Evolutionary conservation across 2,329 filamentous ascomycete species (phyloP), one percentile per base, ranked within the genome.

Genomic region (Pseudogymnoascus sp.): DNA sequence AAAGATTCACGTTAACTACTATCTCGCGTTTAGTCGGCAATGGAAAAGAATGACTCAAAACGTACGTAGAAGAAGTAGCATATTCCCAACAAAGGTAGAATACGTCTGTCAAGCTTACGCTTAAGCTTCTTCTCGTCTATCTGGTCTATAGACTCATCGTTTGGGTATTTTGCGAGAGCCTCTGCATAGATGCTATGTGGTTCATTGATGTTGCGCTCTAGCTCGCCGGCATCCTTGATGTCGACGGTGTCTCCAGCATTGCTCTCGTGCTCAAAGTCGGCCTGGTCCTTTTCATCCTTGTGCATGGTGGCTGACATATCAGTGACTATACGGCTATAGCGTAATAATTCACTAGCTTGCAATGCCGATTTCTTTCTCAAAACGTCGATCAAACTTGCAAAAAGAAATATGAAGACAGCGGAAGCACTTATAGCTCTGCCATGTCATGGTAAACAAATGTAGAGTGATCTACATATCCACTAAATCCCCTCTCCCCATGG

Each of bases 21-120:
- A 16, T 21, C 37, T 61, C 36, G 36, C 21, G 8, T 39, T 19
- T 61, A n/a, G 4, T 34, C 6, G 14, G 23, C n/a, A 61, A 21
- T n/a, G 16, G 16, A 7, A 41, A 61, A 21, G 25, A 6, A 19
- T 31, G n/a, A 10, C 48, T 16, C 4, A 60, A 36, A 14, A 63
- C 62, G 2, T 37, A 63, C 62, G 19, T 63, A 62, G 28, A 62
- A 62, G 34, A 62, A 62, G 37, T 78, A 79, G 65, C 76, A 79
- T 10, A 78, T 70, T 3, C 75, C 75, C 0, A 78, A 65, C 10
- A 78, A 61, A 0, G 76, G 76, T 8, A 79, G 66, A 6, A 78
- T 77, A 2, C 74, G 71, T 43, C 70, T 68, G 64, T 79, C 77
- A 0, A 79, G 66, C 67, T 78, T 78, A 45, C 75, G 74, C 11